Evolutionary conservation across 495 filamentous ascomycete species (phyloP).

Genomic region (Saxophila tyrrhenica): DNA sequence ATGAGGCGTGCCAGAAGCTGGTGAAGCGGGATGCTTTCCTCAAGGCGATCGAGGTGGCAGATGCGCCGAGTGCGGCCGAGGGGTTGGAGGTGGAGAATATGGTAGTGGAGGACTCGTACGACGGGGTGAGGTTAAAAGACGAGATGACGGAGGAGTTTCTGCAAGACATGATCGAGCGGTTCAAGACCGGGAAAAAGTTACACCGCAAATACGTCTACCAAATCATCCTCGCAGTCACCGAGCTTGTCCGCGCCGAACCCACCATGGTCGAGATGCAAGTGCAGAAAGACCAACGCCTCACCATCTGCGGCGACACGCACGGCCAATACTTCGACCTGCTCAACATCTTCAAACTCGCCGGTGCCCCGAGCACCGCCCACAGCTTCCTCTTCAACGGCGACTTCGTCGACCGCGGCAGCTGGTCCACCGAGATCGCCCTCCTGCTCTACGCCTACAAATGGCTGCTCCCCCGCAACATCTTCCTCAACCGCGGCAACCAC

Average conservation of each 20-base stretch:
- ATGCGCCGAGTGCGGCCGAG: constrained; percentile 82
- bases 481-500: constrained; percentile 97
- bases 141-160: constrained; percentile 96
- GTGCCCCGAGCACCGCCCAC: constrained; percentile 69
- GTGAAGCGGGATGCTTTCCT: constrained; percentile 83
- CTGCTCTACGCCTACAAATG: constrained; percentile 95
- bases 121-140: constrained; percentile 64
- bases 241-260: constrained; percentile 80
- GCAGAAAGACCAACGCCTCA: constrained; percentile 61
- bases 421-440: constrained; percentile 92
- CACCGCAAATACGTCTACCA: constrained; percentile 96
- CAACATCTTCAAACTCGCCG: constrained; percentile 89
- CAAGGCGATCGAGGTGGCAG: constrained; percentile 85
- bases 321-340: constrained; percentile 98
- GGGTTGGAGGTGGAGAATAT: constrained; percentile 81
- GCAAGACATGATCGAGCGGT: constrained; percentile 88
- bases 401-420: constrained; percentile 94
- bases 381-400: constrained; percentile 98
- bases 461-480: constrained; percentile 76
- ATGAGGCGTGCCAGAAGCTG: constrained; percentile 85
- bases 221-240: constrained; percentile 79
- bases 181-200: constrained; percentile 91
- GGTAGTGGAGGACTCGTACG: constrained; percentile 68
- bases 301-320: constrained; percentile 96
- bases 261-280: constrained; percentile 96